Conservation (phyloP, 2,329 filamentous ascomycete species). For the Diaporthe humulicola region DNA sequence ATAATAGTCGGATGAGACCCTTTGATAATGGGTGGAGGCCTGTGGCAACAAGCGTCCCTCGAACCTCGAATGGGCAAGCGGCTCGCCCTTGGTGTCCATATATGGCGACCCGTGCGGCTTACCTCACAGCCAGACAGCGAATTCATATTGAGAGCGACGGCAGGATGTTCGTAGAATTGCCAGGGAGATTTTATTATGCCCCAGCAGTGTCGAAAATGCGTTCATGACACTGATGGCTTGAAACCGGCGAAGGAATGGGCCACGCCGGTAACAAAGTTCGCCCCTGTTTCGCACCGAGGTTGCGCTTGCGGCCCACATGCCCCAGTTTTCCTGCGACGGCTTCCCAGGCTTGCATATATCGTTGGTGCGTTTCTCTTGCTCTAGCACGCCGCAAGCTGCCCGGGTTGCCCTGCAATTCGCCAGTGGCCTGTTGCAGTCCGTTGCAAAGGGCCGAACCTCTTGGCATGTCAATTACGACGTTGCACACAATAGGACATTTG, state of each 20-base stretch:
- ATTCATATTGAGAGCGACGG: not conserved
- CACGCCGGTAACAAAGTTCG: conserved; percentile 6
- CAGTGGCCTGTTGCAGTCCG: conserved; percentile 2
- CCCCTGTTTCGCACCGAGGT: conserved; percentile 21
- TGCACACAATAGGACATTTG: conserved; percentile 28
- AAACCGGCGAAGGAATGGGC: conserved; percentile 14
- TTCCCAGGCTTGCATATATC: conserved; percentile 22
- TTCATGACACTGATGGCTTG: not conserved
- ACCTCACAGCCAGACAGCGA: not conserved
- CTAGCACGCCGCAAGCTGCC: conserved; percentile 9
- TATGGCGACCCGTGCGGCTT: conserved; percentile 9
- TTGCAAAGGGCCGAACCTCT: conserved; percentile 21
- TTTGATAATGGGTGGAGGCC: conserved; percentile 15
- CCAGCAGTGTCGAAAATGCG: not conserved
- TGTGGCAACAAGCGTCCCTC: conserved; percentile 13
- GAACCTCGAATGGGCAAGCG: conserved; percentile 12
- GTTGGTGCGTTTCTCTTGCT: conserved; percentile 12
- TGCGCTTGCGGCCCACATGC: not conserved
- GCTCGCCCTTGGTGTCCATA: conserved; percentile 5
- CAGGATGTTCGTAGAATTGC: not conserved
- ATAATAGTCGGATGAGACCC: conserved; percentile 5
- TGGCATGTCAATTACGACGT: conserved; percentile 24
- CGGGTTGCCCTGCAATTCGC: conserved; percentile 21
- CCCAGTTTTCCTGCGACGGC: conserved; percentile 24
- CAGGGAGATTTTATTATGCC: conserved; percentile 2